These are phyloP conservation scores for Beta macrorhiza DNA, from an alignment of 179 eudicot genomes.

Conservation along the genomic window DNA sequence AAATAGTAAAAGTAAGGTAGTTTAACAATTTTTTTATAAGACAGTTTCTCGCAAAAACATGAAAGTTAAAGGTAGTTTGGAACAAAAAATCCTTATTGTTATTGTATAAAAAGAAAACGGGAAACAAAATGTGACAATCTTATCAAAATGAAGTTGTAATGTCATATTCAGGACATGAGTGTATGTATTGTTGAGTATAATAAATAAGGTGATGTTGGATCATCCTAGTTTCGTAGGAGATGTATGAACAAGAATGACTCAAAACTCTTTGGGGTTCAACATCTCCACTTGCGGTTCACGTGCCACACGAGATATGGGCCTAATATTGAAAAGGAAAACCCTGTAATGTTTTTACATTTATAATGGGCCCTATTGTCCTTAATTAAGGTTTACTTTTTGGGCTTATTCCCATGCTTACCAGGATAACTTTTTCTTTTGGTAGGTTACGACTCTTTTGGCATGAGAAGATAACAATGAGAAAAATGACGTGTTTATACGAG, in stretches of 20 bases:
- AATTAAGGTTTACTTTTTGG: constrained; percentile 22
- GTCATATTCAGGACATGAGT: constrained; percentile 4
- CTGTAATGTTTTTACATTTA: constrained; percentile 17
- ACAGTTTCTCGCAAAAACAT: no score
- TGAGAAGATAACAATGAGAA: not conserved
- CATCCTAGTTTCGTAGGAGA: not conserved
- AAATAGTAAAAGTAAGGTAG: no score
- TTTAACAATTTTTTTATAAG: no score
- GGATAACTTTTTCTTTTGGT: not conserved
- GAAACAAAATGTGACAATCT: not conserved
- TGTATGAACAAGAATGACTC: not conserved
- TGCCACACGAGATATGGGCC: constrained; percentile 29
- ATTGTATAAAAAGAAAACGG: not conserved
- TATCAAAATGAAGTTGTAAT: not conserved
- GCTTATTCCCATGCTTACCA: constrained; percentile 12
- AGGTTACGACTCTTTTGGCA: not conserved
- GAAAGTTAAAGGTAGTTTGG: no score
- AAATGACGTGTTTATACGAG: not conserved
- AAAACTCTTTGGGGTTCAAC: not conserved
- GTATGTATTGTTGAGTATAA: not conserved
- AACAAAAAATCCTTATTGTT: no score
- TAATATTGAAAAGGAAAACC: constrained; percentile 1
- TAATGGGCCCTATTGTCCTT: constrained; percentile 16
- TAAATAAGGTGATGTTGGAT: not conserved
- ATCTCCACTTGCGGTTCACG: constrained; percentile 23